phyloP scores from a whole-genome alignment of 306 rosid species.

The Casuarina cunninghamiana region DNA sequence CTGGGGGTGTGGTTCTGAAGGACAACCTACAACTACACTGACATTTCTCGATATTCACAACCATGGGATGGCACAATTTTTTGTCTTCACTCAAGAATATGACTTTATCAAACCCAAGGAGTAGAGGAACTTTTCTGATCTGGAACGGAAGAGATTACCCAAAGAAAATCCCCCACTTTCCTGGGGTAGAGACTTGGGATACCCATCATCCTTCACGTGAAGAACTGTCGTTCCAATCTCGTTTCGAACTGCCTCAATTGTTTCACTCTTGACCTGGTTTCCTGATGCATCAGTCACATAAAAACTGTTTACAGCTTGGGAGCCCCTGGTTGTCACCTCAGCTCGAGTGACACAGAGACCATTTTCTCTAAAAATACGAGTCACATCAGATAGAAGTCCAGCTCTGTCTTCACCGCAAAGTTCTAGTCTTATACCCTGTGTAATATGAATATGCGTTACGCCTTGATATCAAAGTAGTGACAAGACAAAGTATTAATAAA shows the following conservation, averaged over 20 bases:
- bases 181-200: constrained; percentile 49
- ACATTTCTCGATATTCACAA: constrained; percentile 42
- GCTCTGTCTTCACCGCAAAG: constrained; percentile 80
- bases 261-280: constrained; percentile 72
- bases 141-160: constrained; percentile 64
- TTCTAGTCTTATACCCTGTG: constrained; percentile 88
- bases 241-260: constrained; percentile 80
- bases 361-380: constrained; percentile 94
- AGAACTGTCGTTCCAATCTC: constrained; percentile 79
- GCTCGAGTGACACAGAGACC: constrained; percentile 90
- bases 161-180: constrained; percentile 67
- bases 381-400: constrained; percentile 90
- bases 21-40: constrained; percentile 32
- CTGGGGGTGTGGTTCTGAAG: constrained; percentile 12
- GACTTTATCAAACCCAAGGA: constrained; percentile 88
- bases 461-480: constrained; percentile 6
- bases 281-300: constrained; percentile 88
- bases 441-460: constrained; percentile 11
- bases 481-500: neutral
- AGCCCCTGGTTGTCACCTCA: constrained; percentile 81
- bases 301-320: constrained; percentile 79
- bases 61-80: constrained; percentile 1
- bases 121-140: constrained; percentile 87
- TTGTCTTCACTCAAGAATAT: constrained; percentile 44
- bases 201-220: constrained; percentile 58